A percentile compares a stretch with the other conserved stretches of the same genome.
These are phyloP conservation scores for Russula dissimulans DNA, from an alignment of 768 basidiomycete species.

Conservation along the genomic window DNA sequence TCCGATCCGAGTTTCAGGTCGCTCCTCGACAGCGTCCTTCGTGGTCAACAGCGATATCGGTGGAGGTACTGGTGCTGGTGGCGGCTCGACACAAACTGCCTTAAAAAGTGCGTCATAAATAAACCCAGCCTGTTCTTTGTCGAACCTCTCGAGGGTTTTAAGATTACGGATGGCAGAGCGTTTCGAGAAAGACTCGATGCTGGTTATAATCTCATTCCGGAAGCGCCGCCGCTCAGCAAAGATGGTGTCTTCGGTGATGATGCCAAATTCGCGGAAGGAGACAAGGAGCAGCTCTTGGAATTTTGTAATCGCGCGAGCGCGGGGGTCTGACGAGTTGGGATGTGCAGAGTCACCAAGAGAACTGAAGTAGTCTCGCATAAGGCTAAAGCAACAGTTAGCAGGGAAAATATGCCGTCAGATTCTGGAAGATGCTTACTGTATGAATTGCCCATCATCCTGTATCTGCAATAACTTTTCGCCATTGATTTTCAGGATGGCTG, in stretches of 20 bases:
- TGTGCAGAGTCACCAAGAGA: conserved; percentile 92
- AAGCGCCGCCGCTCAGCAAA: conserved; percentile 75
- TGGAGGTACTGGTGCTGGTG: conserved; percentile 40
- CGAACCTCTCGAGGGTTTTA: conserved; percentile 66
- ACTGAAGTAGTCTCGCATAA: conserved; percentile 93
- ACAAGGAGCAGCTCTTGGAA: conserved; percentile 96
- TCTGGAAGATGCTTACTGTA: conserved; percentile 48
- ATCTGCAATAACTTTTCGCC: conserved; percentile 85
- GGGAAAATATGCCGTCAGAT: not conserved
- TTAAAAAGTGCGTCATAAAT: conserved; percentile 91
- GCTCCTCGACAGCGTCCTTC: conserved; percentile 53
- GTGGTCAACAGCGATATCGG: conserved; percentile 43
- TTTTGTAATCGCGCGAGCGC: conserved; percentile 86
- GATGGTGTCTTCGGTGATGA: conserved; percentile 94
- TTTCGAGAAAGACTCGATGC: conserved; percentile 91
- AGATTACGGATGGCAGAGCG: conserved; percentile 85
- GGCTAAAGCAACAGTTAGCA: conserved; percentile 32
- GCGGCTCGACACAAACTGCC: conserved; percentile 70
- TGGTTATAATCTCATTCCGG: conserved; percentile 82
- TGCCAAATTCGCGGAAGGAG: conserved; percentile 94
- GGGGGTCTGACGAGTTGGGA: conserved; percentile 78
- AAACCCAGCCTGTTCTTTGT: conserved; percentile 77
- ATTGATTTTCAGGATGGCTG: conserved; percentile 96
- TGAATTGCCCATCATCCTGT: conserved; percentile 94
- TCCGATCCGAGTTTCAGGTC: conserved; percentile 85